Percentiles rank a stretch among this genome's conserved stretches.
Evolutionary conservation across 2,329 filamentous ascomycete species (phyloP).

Genomic region (Tolypocladium pustulatum): DNA sequence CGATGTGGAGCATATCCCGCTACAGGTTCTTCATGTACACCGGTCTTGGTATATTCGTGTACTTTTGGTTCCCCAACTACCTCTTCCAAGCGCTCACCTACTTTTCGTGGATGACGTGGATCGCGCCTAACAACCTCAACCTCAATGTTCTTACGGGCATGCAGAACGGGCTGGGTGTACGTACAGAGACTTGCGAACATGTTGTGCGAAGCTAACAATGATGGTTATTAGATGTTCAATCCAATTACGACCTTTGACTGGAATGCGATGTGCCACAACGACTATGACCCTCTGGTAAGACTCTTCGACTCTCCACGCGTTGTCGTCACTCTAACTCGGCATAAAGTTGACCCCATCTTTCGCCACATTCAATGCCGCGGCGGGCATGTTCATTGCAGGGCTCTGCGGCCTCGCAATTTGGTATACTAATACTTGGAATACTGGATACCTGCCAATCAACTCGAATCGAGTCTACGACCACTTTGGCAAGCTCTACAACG

Average conservation of each 20-base stretch:
- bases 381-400: constrained; percentile 16
- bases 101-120: constrained; percentile 46
- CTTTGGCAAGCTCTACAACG: constrained; percentile 26
- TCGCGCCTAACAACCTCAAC: constrained; percentile 29
- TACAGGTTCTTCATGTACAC: constrained; percentile 34
- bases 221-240: constrained; percentile 17
- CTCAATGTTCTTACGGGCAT: constrained; percentile 26
- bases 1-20: constrained; percentile 28
- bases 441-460: constrained; percentile 28
- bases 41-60: constrained; percentile 37
- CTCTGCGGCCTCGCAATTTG: constrained; percentile 18
- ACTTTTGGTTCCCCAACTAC: constrained; percentile 43
- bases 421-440: constrained; percentile 23
- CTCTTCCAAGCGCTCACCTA: constrained; percentile 34
- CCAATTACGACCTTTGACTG: constrained; percentile 32
- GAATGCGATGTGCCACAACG: constrained; percentile 19
- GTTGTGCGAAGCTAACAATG: neutral
- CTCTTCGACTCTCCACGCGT: neutral
- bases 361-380: constrained; percentile 22
- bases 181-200: neutral
- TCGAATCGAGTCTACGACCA: constrained; percentile 28
- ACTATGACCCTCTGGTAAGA: constrained; percentile 18
- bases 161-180: constrained; percentile 23
- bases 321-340: neutral
- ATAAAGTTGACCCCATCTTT: constrained; percentile 22